Base-by-base conservation (phyloP, 2,329 filamentous ascomycete genomes). In the Hypoxylon rubiginosum region DNA sequence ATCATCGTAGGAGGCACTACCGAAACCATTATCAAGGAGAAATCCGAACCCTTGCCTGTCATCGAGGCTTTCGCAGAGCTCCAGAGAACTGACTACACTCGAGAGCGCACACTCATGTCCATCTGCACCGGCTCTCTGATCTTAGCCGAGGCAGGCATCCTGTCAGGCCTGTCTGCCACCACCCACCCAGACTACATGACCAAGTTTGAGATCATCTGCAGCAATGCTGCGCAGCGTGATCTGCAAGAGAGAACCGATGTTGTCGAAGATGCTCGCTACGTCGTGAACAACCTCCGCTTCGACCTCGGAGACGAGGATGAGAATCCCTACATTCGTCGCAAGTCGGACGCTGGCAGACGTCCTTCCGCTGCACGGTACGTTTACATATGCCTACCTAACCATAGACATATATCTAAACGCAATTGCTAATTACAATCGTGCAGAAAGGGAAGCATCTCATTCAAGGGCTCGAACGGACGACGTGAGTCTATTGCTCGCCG, bases 251-350 rank as follows among this genome's bases (percentile, higher is more conserved):
- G 92, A 76, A 93, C 92, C 73, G 92, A 96, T 75, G 91, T 96
- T 69, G 86, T 95, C 75, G 92, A 96, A 76, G 90, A 92, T 69
- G 85, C 86, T 75, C 87, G 92, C 75, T 97, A 96, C 77, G 92
- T 97, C 19, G 93, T 97, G 78, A 97, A 97, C 85, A 96, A 97
- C 81, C 90, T 94, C 64, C 91, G 93, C 72, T 97, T 95, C 79
- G 92, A 96, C 73, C 84, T 96, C 72, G 91, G 91, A 66, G 89
- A 94, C 75, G 88, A 92, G 75, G 91, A 94, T 68, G 90, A 94
- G 79, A 95, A 93, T 80, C 92, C 92, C 32, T 95, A 95, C 81
- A 90, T 96, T 78, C 86, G 92, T 74, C 89, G 87, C 83, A 92
- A 91, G 85, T 88, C 88, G 63, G 90, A 92, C 71, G 83, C 85